These are phyloP conservation scores for Eucalyptus albens DNA, from an alignment of 345 rosid species.

Conservation along the genomic window DNA sequence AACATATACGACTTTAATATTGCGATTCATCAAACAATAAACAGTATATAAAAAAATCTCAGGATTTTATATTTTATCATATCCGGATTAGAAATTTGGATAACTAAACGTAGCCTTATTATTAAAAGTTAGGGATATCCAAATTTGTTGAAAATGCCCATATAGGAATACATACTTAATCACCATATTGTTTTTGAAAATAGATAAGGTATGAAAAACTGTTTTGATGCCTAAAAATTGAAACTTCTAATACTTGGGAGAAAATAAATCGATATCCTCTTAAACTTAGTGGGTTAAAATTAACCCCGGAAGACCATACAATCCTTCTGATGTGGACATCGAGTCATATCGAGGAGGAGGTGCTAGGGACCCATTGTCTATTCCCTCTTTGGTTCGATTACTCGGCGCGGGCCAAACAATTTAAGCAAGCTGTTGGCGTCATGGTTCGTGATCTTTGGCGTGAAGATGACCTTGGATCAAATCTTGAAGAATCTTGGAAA, in stretches of 20 bases:
- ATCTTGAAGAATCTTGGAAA: too few relatives aligned
- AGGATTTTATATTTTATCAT: fast-evolving
- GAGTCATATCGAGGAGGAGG: too few relatives aligned
- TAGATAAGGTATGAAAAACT: not conserved
- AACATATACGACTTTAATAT: fast-evolving
- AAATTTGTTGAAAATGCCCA: not conserved
- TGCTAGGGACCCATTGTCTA: too few relatives aligned
- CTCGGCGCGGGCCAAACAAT: too few relatives aligned
- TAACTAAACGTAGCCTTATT: too few relatives aligned
- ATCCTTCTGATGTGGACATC: too few relatives aligned
- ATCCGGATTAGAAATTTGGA: fast-evolving
- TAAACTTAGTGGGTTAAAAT: not conserved
- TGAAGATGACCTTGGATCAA: too few relatives aligned
- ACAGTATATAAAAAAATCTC: fast-evolving
- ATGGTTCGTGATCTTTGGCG: too few relatives aligned
- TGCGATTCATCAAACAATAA: too few relatives aligned
- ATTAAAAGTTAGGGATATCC: not conserved
- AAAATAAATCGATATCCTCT: not conserved
- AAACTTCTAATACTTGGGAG: not conserved
- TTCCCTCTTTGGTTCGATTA: too few relatives aligned
- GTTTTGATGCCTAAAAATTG: not conserved
- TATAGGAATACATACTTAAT: not conserved
- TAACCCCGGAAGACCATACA: not conserved
- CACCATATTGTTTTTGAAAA: not conserved
- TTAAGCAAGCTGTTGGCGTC: too few relatives aligned